Evolutionary conservation across 1,139 yeast species (phyloP).

Genomic region (Meyerozyma carpophila): DNA sequence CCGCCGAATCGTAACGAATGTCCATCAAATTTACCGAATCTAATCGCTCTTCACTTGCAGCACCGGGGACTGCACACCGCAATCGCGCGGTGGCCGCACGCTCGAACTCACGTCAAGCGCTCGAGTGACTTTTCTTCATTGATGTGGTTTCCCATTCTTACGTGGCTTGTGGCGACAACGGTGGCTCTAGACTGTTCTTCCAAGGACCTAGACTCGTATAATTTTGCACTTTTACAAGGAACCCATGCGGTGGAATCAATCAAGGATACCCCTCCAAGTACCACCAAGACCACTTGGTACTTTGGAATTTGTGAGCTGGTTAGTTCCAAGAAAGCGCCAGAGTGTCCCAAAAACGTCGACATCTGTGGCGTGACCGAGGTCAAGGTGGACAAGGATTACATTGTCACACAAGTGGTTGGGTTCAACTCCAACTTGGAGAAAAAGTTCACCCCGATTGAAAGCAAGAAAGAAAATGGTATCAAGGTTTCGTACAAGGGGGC

Average conservation of each 20-base stretch:
- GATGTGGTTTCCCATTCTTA: neutral
- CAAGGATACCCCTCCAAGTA: slow-evolving; percentile 73
- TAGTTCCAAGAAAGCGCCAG: slow-evolving; percentile 24
- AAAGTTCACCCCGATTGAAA: slow-evolving; percentile 14
- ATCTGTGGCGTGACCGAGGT: slow-evolving; percentile 62
- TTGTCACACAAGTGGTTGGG: slow-evolving; percentile 54
- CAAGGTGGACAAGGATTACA: slow-evolving; percentile 35
- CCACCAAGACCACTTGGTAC: slow-evolving; percentile 58
- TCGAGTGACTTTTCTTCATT: neutral
- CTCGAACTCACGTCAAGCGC: too few relatives aligned
- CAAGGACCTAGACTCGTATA: slow-evolving; percentile 32
- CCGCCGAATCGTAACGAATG: too few relatives aligned
- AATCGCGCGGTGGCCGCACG: too few relatives aligned
- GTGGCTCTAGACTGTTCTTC: slow-evolving; percentile 38
- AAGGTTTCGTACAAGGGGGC: slow-evolving; percentile 46
- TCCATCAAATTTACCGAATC: too few relatives aligned
- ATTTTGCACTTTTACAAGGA: slow-evolving; percentile 47
- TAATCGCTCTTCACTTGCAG: too few relatives aligned
- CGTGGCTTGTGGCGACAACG: slow-evolving; percentile 1
- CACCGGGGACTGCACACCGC: too few relatives aligned
- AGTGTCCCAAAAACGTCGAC: slow-evolving; percentile 67
- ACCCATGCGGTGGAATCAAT: slow-evolving; percentile 31
- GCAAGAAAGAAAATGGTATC: slow-evolving; percentile 32
- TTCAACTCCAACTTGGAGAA: slow-evolving; percentile 34
- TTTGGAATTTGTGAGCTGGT: slow-evolving; percentile 63